Base-by-base conservation (phyloP, 2,329 filamentous ascomycete species). In the Fusarium subglutinans region DNA sequence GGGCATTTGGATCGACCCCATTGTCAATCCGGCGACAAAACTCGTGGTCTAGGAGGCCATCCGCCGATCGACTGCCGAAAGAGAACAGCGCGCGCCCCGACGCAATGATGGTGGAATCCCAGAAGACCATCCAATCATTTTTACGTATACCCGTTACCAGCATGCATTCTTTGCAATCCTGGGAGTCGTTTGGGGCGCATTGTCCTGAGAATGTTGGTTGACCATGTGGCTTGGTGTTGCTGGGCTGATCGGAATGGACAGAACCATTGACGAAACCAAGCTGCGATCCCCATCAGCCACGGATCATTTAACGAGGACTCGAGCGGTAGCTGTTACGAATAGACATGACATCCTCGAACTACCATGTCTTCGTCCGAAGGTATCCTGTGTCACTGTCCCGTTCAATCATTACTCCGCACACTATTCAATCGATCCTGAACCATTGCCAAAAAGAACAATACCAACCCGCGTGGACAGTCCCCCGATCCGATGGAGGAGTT, bases 401-500 rank as follows among this genome's bases (percentile, higher is more conserved):
- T 35, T 35, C 33, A 35, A 14, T 6, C 33, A 35, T 3, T 35
- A 35, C 33, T 35, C 33, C 33, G 13, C 13, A 35, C 13, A 35
- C 13, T 1, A 35, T 35, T 13, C 33, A 35, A 15, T 35, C 33
- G 14, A 35, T 8, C 33, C 6, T 35, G 33, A 35, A 8, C 6
- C 33, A 8, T 35, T 15, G 33, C 33, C 33, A 8, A 35, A 35
- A 35, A 8, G 33, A 8, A 15, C 6, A 8, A 0, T 35, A 35
- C 33, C 33, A 35, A 35, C 33, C 33, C 33, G 33, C 33, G 33
- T 8, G 14, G 33, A 35, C 6, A 35, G 33, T 35, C 6, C 0
- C 14, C 14, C 1, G 6, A 35, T 35, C 33, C 33, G 0, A 15
- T 35, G 14, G 33, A 35, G 0, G 3, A 0, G 33, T 37, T n/a